Conservation (phyloP, 1,284 basidiomycete genomes). For the Naganishia sp. region DNA sequence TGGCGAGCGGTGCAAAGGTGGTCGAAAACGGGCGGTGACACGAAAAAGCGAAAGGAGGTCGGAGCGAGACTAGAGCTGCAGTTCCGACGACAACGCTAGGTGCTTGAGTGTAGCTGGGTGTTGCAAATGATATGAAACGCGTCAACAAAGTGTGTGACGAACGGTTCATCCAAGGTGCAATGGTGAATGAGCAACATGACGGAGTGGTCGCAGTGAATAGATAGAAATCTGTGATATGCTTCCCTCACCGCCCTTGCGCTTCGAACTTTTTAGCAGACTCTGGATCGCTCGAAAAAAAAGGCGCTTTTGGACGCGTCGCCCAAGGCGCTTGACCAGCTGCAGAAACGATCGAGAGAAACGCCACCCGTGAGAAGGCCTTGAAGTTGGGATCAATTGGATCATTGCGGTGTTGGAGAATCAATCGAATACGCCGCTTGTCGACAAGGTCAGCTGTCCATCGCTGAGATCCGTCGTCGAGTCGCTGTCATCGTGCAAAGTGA, state of each 20-base stretch:
- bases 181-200: neutral
- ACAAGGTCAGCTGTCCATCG: too few relatives aligned
- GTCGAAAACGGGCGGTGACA: slow-evolving; percentile 23
- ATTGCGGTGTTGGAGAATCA: too few relatives aligned
- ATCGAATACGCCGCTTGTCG: too few relatives aligned
- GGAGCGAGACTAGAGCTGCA: slow-evolving; percentile 8
- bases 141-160: slow-evolving; percentile 24
- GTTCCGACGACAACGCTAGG: neutral
- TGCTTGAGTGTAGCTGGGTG: slow-evolving; percentile 1
- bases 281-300: slow-evolving; percentile 11
- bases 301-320: neutral
- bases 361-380: too few relatives aligned
- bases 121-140: slow-evolving; percentile 23
- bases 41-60: slow-evolving; percentile 4
- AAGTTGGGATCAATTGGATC: too few relatives aligned
- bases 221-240: neutral
- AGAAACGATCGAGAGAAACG: too few relatives aligned
- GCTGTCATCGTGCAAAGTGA: too few relatives aligned
- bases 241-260: neutral
- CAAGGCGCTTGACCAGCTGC: neutral
- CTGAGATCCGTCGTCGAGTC: too few relatives aligned
- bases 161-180: slow-evolving; percentile 28
- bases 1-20: slow-evolving; percentile 13
- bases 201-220: neutral
- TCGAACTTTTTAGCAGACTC: slow-evolving; percentile 5